phyloP scores from a whole-genome alignment of 495 filamentous ascomycete genomes.

The Aspergillus haitiensis region DNA sequence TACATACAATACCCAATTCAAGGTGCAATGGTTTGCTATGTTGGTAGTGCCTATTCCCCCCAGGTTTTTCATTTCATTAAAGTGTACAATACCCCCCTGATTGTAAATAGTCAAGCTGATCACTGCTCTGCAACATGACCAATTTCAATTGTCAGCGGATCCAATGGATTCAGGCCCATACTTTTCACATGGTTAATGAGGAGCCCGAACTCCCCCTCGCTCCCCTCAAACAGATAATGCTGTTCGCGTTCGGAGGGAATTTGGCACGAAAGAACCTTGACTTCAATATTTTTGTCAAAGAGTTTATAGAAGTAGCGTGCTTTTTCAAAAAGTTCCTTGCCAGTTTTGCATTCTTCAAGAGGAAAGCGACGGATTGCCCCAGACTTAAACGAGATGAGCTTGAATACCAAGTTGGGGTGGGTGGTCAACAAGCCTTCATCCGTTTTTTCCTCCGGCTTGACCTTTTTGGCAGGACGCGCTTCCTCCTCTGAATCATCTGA shows the following conservation, averaged over 20 bases:
- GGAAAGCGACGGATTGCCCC: constrained; percentile 20
- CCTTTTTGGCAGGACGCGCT: neutral
- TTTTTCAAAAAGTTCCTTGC: constrained; percentile 25
- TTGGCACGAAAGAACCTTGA: constrained; percentile 23
- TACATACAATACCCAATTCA: neutral
- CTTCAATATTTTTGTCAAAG: constrained; percentile 6
- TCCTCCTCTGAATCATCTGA: constrained; percentile 8
- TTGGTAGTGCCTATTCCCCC: neutral
- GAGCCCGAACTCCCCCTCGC: constrained; percentile 27
- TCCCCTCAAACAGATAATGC: constrained; percentile 23
- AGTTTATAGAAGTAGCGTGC: constrained; percentile 25
- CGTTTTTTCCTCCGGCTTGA: neutral
- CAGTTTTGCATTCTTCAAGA: constrained; percentile 15
- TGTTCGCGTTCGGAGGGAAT: constrained; percentile 18
- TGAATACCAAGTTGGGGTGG: constrained; percentile 11
- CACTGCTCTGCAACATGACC: constrained; percentile 5
- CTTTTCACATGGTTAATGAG: constrained; percentile 23
- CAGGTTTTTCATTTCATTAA: neutral
- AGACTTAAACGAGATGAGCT: constrained; percentile 15
- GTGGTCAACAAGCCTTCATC: neutral
- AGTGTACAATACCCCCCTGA: neutral
- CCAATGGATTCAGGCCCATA: neutral
- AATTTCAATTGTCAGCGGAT: constrained; percentile 17
- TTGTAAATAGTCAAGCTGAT: neutral
- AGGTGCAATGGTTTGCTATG: neutral